Conservation (phyloP, 768 basidiomycete genomes). For the Dacryopinax primogenitus region DNA sequence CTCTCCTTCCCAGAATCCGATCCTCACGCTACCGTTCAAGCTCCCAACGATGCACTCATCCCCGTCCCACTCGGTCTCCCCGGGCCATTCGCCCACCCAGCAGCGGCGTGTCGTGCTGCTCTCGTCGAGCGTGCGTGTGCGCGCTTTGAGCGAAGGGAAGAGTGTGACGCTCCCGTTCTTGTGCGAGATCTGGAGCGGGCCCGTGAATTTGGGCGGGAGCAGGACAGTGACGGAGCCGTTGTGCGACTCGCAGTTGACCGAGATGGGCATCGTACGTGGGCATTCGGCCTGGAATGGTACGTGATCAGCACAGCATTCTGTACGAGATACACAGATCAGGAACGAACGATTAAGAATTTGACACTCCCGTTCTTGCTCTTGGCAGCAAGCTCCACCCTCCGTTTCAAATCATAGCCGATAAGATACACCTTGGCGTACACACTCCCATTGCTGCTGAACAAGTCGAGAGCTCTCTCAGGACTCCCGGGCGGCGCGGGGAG, state of each 20-base stretch:
- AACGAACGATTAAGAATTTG: neutral
- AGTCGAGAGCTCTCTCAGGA: neutral
- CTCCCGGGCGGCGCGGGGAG: neutral
- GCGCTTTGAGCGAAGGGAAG: conserved; percentile 4
- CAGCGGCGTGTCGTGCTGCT: neutral
- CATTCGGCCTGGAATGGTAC: neutral
- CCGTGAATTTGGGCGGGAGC: conserved; percentile 1
- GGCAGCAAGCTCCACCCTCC: neutral
- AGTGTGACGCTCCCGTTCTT: neutral
- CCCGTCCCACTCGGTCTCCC: neutral
- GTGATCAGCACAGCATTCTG: neutral
- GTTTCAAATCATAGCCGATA: neutral
- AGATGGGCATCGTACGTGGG: neutral
- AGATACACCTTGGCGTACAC: neutral
- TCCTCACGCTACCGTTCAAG: neutral
- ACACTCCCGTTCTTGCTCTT: conserved; percentile 8
- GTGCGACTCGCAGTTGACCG: neutral
- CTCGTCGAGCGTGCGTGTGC: conserved; percentile 5
- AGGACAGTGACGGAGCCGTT: neutral
- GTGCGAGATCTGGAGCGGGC: neutral
- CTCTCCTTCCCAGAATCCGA: conserved; percentile 4
- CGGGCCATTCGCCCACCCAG: conserved; percentile 7
- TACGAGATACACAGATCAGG: neutral
- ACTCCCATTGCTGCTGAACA: conserved; percentile 5
- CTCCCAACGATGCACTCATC: neutral